phyloP scores from a whole-genome alignment of 2,329 filamentous ascomycete species.

The Cladosporium sp. region DNA sequence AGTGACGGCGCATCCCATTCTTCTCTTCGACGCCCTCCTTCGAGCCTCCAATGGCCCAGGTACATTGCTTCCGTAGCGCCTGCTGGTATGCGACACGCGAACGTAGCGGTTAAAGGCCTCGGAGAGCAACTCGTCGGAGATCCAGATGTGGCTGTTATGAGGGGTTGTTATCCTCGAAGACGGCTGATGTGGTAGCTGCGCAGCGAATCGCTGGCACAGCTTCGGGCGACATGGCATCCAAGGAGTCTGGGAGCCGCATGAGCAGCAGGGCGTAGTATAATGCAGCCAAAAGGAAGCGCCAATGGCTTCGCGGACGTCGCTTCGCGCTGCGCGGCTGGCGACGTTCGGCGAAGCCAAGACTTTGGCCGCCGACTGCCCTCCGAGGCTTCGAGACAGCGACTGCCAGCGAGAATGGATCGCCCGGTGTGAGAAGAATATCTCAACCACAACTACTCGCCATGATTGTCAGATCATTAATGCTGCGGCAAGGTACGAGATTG shows the following conservation, averaged over 20 bases:
- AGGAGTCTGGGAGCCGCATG: conserved; percentile 6
- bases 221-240: conserved; percentile 22
- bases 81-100: conserved; percentile 39
- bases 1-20: conserved; percentile 39
- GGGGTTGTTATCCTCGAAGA: background rate
- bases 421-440: no score
- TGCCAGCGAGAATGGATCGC: no score
- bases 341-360: conserved; percentile 1
- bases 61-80: conserved; percentile 47
- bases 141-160: conserved; percentile 37
- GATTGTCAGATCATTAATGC: conserved; percentile 38
- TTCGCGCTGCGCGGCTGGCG: no score
- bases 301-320: conserved; percentile 10
- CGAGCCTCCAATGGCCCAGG: conserved; percentile 59
- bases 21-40: conserved; percentile 48
- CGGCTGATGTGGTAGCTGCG: conserved; percentile 12
- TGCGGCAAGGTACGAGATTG: conserved; percentile 32
- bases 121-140: conserved; percentile 52
- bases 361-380: background rate
- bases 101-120: conserved; percentile 47
- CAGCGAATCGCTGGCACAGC: conserved; percentile 12
- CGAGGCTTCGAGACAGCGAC: no score
- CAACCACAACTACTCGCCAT: conserved; percentile 23
- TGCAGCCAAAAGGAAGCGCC: background rate
- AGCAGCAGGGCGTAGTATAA: background rate